Evolutionary conservation across 2,329 filamentous ascomycete genomes (phyloP), one percentile per base, ranked within the genome.

Genomic region (Cucurbitaria berberidis): DNA sequence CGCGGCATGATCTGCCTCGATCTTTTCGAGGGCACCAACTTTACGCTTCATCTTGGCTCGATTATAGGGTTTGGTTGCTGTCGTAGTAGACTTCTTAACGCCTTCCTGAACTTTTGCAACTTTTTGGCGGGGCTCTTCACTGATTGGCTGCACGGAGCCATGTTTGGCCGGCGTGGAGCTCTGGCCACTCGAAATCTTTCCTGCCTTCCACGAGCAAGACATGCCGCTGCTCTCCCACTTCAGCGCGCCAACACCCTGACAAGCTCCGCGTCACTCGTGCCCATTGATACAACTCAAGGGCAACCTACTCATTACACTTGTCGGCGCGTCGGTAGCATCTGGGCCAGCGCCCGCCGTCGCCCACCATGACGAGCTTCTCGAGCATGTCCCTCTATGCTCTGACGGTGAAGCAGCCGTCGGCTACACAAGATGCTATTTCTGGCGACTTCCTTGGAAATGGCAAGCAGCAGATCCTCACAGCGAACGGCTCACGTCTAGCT

Each of bases 351-450:
- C 69, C 72, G 54, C 69, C 62, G 54, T 55, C 56, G 68, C 73
- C 75, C 78, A 81, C 54, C 74, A 98, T 98, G 95, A 93, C 95
- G 81, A 96, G 93, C 75, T 97, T 93, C 57, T 97, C 93, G 63
- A 93, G 93, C 76, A 96, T 97, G 91, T 97, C 97, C 77, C 88
- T 99, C 80, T 99, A 99, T 81, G 95, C 91, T 70, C 84, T 99
- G 80, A 98, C 95, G 66, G 88, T 99, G 71, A 92, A 97, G 78
- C 89, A 91, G 66, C 91, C 95, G 29, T 93, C 92, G 63, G 89
- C 91, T 55, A 87, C 96, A 70, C 92, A 89, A 45, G 89, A 96
- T 78, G 93, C 95, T 60, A 89, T 97, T 62, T 84, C 96, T 55
- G 96, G 95, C 67, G 93, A 98, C 79, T 98, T 98, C 78, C 88